Conservation (phyloP, 2,329 filamentous ascomycete genomes). For the Anthostomella pinea region DNA sequence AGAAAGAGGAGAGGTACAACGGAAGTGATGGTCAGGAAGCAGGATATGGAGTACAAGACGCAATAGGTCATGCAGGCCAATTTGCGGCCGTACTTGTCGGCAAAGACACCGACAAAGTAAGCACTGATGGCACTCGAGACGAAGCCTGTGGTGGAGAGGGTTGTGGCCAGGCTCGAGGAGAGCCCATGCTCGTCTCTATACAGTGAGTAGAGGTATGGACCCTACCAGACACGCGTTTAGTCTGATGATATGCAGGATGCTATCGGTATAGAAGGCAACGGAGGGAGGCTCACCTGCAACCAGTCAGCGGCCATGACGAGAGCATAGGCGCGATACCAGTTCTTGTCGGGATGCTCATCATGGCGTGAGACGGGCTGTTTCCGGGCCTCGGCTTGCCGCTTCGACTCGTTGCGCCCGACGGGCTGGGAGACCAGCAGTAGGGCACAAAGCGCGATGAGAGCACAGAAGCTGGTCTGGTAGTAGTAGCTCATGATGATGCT, state of each 20-base stretch:
- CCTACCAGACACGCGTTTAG: slow-evolving; percentile 15
- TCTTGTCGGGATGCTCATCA: slow-evolving; percentile 36
- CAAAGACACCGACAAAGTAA: slow-evolving; percentile 36
- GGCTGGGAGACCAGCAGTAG: slow-evolving; percentile 28
- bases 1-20: slow-evolving; percentile 45
- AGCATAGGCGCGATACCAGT: slow-evolving; percentile 42
- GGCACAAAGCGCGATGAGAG: slow-evolving; percentile 20
- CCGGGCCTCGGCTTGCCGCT: slow-evolving; percentile 16
- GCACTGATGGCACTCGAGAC: slow-evolving; percentile 46
- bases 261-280: too few relatives aligned
- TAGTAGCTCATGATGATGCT: slow-evolving; percentile 17
- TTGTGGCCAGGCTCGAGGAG: slow-evolving; percentile 24
- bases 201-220: slow-evolving; percentile 28
- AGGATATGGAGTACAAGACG: slow-evolving; percentile 48
- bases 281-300: slow-evolving; percentile 37
- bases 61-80: slow-evolving; percentile 53
- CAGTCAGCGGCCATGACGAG: slow-evolving; percentile 44
- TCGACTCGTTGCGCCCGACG: slow-evolving; percentile 21
- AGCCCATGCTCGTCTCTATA: slow-evolving; percentile 28
- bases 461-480: slow-evolving; percentile 25
- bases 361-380: slow-evolving; percentile 20
- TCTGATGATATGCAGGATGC: background rate
- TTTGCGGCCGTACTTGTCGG: slow-evolving; percentile 47
- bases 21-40: slow-evolving; percentile 47
- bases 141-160: slow-evolving; percentile 46